Evolutionary conservation across 78 protist genomes (phyloP).

Genomic region (Isochrysis galbana): DNA sequence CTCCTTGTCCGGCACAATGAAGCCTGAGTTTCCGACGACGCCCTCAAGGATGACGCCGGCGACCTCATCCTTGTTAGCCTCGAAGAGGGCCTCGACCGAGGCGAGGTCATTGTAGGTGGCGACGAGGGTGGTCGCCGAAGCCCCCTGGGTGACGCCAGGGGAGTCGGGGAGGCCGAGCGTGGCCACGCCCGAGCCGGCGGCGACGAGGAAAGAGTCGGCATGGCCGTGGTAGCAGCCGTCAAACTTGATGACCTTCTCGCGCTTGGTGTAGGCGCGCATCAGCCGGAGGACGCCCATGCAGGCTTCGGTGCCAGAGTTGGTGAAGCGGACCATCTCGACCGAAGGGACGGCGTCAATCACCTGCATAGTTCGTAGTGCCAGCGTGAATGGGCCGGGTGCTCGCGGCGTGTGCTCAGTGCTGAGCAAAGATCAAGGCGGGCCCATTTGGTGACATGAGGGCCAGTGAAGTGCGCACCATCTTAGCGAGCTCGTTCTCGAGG

Average conservation of each 20-base stretch:
- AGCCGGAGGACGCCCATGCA: conserved; percentile 59
- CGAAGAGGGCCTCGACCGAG: conserved; percentile 39
- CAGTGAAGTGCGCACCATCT: no score
- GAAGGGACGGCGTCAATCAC: conserved; percentile 63
- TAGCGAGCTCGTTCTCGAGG: conserved; percentile 54
- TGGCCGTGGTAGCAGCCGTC: conserved; percentile 65
- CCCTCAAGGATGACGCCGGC: conserved; percentile 57
- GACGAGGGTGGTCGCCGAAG: conserved; percentile 21
- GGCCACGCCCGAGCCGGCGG: conserved; percentile 63
- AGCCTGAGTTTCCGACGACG: conserved; percentile 58
- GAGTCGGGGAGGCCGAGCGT: conserved; percentile 66
- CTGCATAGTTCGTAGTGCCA: no score
- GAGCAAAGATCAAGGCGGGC: no score
- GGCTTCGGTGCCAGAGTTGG: conserved; percentile 61
- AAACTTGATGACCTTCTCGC: conserved; percentile 64
- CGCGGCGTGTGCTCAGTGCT: no score
- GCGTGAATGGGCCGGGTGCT: no score
- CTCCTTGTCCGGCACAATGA: conserved; percentile 43
- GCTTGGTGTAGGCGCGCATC: conserved; percentile 58
- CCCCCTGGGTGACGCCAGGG: conserved; percentile 51
- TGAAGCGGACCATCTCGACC: conserved; percentile 65
- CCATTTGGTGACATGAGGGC: no score
- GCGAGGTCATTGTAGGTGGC: conserved; percentile 53
- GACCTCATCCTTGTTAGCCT: conserved; percentile 51
- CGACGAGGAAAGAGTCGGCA: conserved; percentile 51